These are phyloP conservation scores for Fraxinus greggii DNA, from an alignment of 305 asterid genomes.

Conservation along the genomic window DNA sequence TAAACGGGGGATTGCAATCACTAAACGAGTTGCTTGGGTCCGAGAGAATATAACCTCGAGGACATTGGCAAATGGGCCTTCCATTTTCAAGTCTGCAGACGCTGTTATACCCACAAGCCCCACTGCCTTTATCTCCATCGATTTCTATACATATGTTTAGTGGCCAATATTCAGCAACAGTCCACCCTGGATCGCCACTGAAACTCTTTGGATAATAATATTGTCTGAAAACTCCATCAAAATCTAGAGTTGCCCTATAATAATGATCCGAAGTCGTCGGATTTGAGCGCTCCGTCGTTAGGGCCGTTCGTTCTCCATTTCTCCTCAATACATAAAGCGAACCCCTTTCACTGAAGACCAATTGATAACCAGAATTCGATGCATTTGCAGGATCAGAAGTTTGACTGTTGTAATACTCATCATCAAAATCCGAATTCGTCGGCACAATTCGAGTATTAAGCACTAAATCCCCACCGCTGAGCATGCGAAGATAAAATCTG, in stretches of 20 bases:
- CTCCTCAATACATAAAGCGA: constrained; percentile 17
- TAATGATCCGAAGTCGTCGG: constrained; percentile 31
- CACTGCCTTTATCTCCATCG: constrained; percentile 26
- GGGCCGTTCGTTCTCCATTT: not conserved
- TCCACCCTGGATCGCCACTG: constrained; percentile 34
- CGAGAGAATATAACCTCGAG: not conserved
- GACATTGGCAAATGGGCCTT: constrained; percentile 36
- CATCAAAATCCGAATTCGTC: constrained; percentile 19
- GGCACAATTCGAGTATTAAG: constrained; percentile 31
- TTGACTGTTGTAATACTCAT: constrained; percentile 27
- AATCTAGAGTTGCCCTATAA: constrained; percentile 43
- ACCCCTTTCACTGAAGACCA: constrained; percentile 23
- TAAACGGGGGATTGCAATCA: not conserved
- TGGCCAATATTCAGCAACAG: constrained; percentile 29
- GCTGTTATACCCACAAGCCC: constrained; percentile 63
- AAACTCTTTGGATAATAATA: constrained; percentile 37
- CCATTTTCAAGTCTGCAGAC: constrained; percentile 33
- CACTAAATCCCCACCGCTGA: constrained; percentile 26
- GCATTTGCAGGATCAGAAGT: constrained; percentile 18
- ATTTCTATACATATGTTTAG: constrained; percentile 33
- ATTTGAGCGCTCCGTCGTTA: not conserved
- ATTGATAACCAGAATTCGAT: constrained; percentile 20
- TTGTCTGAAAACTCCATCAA: constrained; percentile 47
- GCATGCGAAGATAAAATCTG: constrained; percentile 37
- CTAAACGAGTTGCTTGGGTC: not conserved